Percentiles rank a stretch among this genome's conserved stretches.
Evolutionary conservation across 148 eudicot species (phyloP).

Genomic region (Tetragonia tetragonoides): DNA sequence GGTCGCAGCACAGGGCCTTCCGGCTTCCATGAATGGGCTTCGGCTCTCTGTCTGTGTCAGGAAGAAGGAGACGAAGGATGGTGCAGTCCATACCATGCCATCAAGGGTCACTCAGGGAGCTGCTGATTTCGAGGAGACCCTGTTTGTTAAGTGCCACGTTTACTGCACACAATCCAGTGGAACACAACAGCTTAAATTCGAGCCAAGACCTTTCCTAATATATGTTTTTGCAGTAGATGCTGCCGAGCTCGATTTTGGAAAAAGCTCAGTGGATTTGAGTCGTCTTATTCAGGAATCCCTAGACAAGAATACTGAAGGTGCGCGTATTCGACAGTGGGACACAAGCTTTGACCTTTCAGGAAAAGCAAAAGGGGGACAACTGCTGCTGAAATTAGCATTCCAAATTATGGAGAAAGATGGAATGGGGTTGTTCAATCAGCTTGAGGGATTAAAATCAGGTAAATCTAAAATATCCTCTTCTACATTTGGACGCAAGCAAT

Average conservation of each 20-base stretch:
- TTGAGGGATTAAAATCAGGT: slow-evolving; percentile 36
- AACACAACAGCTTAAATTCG: slow-evolving; percentile 44
- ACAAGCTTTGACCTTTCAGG: slow-evolving; percentile 67
- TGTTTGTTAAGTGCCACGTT: slow-evolving; percentile 77
- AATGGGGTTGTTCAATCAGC: slow-evolving; percentile 54
- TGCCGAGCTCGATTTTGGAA: slow-evolving; percentile 78
- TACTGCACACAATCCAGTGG: slow-evolving; percentile 55
- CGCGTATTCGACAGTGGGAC: slow-evolving; percentile 81
- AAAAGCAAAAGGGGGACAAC: slow-evolving; percentile 88
- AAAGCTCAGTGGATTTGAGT: slow-evolving; percentile 68
- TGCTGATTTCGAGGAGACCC: slow-evolving; percentile 92
- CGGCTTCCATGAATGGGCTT: slow-evolving; percentile 88
- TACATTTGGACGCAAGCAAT: slow-evolving; percentile 63
- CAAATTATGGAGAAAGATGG: slow-evolving; percentile 99
- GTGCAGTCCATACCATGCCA: slow-evolving; percentile 94
- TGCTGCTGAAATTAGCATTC: slow-evolving; percentile 73
- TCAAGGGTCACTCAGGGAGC: slow-evolving; percentile 87
- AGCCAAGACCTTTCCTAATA: slow-evolving; percentile 74
- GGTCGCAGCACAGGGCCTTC: slow-evolving; percentile 74
- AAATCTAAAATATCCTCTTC: slow-evolving; percentile 35
- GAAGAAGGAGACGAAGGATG: slow-evolving; percentile 84
- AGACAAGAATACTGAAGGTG: slow-evolving; percentile 63
- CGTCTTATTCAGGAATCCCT: slow-evolving; percentile 71
- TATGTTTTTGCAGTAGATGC: slow-evolving; percentile 82
- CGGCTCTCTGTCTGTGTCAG: slow-evolving; percentile 78